These are phyloP conservation scores for Cystofilobasidium capitatum DNA, from an alignment of 768 basidiomycete genomes.

Conservation along the genomic window DNA sequence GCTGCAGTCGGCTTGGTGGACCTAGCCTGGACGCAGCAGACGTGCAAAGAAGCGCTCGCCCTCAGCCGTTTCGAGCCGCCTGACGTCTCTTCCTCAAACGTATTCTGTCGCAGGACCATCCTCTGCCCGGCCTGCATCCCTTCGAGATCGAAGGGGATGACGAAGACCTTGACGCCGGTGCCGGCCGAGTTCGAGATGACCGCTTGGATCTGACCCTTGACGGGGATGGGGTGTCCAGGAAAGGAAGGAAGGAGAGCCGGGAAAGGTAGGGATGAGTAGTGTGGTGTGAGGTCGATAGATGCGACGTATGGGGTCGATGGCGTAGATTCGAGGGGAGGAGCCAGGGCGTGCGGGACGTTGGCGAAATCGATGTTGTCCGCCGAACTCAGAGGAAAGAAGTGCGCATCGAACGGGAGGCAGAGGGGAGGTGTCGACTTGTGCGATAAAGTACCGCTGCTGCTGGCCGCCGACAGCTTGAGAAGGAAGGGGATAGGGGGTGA, in stretches of 20 bases:
- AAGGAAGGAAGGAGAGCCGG: conserved; percentile 17
- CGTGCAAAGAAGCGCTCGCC: conserved; percentile 36
- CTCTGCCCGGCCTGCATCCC: conserved; percentile 34
- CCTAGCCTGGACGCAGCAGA: conserved; percentile 33
- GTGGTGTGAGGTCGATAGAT: conserved; percentile 34
- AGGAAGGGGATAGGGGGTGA: conserved; percentile 16
- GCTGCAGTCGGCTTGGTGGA: background rate
- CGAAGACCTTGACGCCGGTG: conserved; percentile 37
- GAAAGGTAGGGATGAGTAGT: conserved; percentile 27
- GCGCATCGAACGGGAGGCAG: conserved; percentile 29
- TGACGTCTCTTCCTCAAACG: conserved; percentile 24
- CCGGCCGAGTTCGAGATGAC: conserved; percentile 36
- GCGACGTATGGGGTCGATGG: conserved; percentile 36
- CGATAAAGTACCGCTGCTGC: background rate
- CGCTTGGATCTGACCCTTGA: conserved; percentile 36
- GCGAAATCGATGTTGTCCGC: background rate
- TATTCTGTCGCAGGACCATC: conserved; percentile 36
- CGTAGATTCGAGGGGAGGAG: background rate
- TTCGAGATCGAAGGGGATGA: conserved; percentile 38
- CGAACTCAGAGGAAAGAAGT: conserved; percentile 24
- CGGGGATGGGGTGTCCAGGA: conserved; percentile 36
- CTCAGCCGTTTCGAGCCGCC: conserved; percentile 31
- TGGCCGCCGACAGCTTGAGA: background rate
- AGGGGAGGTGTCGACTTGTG: conserved; percentile 27
- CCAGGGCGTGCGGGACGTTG: background rate